Conservation (phyloP, 1,284 basidiomycete species). For the Fistulinella cinereoalba region DNA sequence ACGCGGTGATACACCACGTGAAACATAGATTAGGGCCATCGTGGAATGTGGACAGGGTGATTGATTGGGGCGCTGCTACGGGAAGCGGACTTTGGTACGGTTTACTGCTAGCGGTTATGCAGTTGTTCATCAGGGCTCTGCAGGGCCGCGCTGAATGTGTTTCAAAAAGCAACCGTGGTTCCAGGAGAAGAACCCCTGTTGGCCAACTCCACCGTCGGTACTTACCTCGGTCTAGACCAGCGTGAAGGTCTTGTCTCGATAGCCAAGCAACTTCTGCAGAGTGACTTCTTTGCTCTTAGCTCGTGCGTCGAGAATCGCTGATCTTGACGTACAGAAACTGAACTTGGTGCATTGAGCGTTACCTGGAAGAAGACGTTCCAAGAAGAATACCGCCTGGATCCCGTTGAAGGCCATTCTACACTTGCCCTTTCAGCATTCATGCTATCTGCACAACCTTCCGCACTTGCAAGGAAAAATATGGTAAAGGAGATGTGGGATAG, state of each 20-base stretch:
- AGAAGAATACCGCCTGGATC: constrained; percentile 43
- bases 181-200: constrained; percentile 37
- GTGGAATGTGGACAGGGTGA: constrained; percentile 55
- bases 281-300: constrained; percentile 36
- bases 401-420: constrained; percentile 44
- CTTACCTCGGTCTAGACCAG: constrained; percentile 70
- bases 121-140: constrained; percentile 12
- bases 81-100: constrained; percentile 74
- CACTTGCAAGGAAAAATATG: constrained; percentile 61
- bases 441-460: constrained; percentile 68
- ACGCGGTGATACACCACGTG: constrained; percentile 61
- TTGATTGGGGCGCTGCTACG: constrained; percentile 75
- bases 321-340: constrained; percentile 41
- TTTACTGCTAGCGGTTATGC: constrained; percentile 1
- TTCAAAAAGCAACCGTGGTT: constrained; percentile 42
- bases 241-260: constrained; percentile 65
- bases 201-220: constrained; percentile 49
- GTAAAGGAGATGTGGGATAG: constrained; percentile 89
- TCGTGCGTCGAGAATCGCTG: constrained; percentile 6
- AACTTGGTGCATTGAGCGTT: constrained; percentile 42
- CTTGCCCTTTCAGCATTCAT: constrained; percentile 86
- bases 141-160: constrained; percentile 65
- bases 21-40: constrained; percentile 58
- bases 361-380: constrained; percentile 59
- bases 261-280: constrained; percentile 57